Evolutionary conservation across 148 eudicot genomes (phyloP), one percentile per base, ranked within the genome.

Genomic region (Heliamphora exappendiculata): DNA sequence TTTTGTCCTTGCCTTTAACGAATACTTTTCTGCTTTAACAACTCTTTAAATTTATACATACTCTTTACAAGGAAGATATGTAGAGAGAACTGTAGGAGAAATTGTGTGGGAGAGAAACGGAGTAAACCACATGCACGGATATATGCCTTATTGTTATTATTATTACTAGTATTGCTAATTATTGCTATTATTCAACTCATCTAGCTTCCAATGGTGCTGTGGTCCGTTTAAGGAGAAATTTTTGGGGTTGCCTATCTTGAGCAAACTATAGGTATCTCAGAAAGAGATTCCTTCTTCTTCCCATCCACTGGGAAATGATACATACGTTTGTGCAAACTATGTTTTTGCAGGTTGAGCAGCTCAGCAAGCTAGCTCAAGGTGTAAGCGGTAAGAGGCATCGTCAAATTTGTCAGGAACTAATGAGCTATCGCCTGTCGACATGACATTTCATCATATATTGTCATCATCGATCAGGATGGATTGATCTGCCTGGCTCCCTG

Each of bases 401-500:
- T 33, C 4, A 12, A 9, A 42, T n/a, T 42, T 20, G 20, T 22
- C 9, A 44, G 6, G 16, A 44, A 6, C n/a, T 37, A 8, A 1
- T n/a, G 26, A 3, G 47, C n/a, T n/a, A n/a, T n/a, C n/a, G n/a
- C n/a, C n/a, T n/a, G n/a, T n/a, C n/a, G n/a, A n/a, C n/a, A n/a
- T n/a, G n/a, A n/a, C n/a, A n/a, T n/a, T n/a, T n/a, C n/a, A n/a
- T n/a, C n/a, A n/a, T n/a, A n/a, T n/a, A n/a, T n/a, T n/a, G n/a
- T n/a, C n/a, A n/a, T n/a, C n/a, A n/a, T n/a, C n/a, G n/a, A n/a
- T n/a, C n/a, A n/a, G 17, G 47, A 41, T 42, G 24, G 24, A 59
- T 74, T 16, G n/a, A 45, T 42, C 76, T 74, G 67, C 76, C 67
- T 74, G 76, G 76, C 76, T 74, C 76, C 76, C 54, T 74, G 76